These are phyloP conservation scores for Botrytis byssoidea DNA, from an alignment of 2,329 filamentous ascomycete genomes.

Conservation along the genomic window DNA sequence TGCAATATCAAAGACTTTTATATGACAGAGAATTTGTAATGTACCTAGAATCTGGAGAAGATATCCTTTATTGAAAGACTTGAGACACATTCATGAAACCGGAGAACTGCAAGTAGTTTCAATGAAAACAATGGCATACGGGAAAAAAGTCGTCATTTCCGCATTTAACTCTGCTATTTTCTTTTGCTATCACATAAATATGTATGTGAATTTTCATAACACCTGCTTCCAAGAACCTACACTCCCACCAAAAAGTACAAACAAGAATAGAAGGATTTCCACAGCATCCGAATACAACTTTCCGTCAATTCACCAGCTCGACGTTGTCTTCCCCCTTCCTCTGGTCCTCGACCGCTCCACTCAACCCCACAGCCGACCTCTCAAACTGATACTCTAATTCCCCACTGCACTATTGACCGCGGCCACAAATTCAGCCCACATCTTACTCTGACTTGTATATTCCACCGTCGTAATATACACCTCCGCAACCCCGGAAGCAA, in stretches of 20 bases:
- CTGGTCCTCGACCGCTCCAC: neutral
- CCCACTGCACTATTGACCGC: neutral
- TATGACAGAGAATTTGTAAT: too few relatives aligned
- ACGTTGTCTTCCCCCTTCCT: neutral
- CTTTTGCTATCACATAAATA: neutral
- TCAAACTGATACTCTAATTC: neutral
- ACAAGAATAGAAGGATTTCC: neutral
- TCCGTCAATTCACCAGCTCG: neutral
- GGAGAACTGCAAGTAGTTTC: neutral
- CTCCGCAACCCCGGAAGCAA: neutral
- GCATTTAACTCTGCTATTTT: neutral
- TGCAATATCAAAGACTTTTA: neutral
- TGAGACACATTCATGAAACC: neutral
- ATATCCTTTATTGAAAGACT: neutral
- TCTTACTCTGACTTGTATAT: slow-evolving; percentile 5
- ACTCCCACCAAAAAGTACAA: neutral
- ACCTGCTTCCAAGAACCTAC: neutral
- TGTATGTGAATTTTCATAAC: neutral
- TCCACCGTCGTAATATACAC: slow-evolving; percentile 9
- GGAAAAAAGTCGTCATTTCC: neutral
- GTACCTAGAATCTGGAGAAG: neutral
- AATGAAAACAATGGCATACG: neutral
- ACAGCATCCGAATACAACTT: neutral
- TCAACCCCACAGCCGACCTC: neutral
- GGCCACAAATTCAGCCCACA: slow-evolving; percentile 3